phyloP scores from a whole-genome alignment of 768 basidiomycete species.

The Mycena epipterygia region DNA sequence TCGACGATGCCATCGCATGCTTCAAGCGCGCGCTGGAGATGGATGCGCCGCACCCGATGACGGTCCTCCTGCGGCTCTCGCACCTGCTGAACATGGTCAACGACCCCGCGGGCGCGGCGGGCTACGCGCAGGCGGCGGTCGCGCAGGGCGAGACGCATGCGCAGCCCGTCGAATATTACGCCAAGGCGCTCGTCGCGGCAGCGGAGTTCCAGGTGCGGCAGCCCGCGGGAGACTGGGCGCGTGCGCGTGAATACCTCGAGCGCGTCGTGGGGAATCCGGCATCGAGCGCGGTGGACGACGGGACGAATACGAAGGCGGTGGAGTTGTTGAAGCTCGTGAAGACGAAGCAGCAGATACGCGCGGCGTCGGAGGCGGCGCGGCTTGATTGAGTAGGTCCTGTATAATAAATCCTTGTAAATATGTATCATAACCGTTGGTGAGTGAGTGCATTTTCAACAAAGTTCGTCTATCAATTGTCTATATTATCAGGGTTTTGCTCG shows the following conservation, averaged over 20 bases:
- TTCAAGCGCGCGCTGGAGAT: slow-evolving; percentile 31
- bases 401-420: not conserved
- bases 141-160: slow-evolving; percentile 40
- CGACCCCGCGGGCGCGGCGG: slow-evolving; percentile 61
- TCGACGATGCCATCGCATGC: slow-evolving; percentile 27
- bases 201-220: slow-evolving; percentile 69
- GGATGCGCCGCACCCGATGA: slow-evolving; percentile 60
- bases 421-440: no score
- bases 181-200: slow-evolving; percentile 69
- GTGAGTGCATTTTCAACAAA: no score
- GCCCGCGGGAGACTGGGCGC: slow-evolving; percentile 59
- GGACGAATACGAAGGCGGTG: slow-evolving; percentile 52
- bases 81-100: slow-evolving; percentile 61
- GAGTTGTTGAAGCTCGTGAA: slow-evolving; percentile 66
- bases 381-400: slow-evolving; percentile 20
- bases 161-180: slow-evolving; percentile 64
- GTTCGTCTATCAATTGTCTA: no score
- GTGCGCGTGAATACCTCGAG: slow-evolving; percentile 66
- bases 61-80: slow-evolving; percentile 64
- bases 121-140: slow-evolving; percentile 69
- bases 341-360: slow-evolving; percentile 59
- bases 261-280: slow-evolving; percentile 14
- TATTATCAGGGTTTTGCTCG: no score
- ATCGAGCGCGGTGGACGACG: slow-evolving; percentile 38
- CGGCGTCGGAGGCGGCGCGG: slow-evolving; percentile 24